A percentile compares a stretch with the other conserved stretches of the same genome.
phyloP scores from a whole-genome alignment of 257 asterid species.

The Penstemon eatonii region DNA sequence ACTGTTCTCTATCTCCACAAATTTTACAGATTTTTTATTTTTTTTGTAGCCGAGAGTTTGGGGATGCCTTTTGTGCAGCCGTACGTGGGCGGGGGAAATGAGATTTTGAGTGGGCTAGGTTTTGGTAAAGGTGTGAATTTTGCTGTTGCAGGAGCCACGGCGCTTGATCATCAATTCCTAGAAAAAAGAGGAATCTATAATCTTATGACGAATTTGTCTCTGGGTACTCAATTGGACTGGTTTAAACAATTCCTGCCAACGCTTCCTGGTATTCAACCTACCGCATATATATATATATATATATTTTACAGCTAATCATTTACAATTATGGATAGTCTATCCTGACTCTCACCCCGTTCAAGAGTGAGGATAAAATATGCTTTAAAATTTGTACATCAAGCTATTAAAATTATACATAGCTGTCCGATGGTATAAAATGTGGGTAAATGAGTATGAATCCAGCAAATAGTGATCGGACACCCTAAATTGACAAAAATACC shows the following conservation, averaged over 20 bases:
- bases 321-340: no score
- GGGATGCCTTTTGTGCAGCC: conserved; percentile 45
- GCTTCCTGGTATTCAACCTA: conserved; percentile 35
- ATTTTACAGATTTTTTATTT: neutral
- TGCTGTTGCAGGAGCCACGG: conserved; percentile 55
- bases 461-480: no score
- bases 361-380: no score
- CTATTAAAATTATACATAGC: no score
- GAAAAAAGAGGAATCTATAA: conserved; percentile 33
- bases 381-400: no score
- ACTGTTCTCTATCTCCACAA: neutral
- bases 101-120: neutral
- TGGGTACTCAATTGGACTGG: conserved; percentile 48
- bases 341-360: no score
- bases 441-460: no score
- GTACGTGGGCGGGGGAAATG: conserved; percentile 26
- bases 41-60: conserved; percentile 41
- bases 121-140: conserved; percentile 50
- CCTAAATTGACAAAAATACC: no score
- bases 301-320: no score
- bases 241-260: conserved; percentile 39
- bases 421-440: no score
- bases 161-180: conserved; percentile 37
- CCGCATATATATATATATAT: no score
- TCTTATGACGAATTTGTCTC: conserved; percentile 37